These are phyloP conservation scores for Fusarium kyushuense DNA, from an alignment of 2,329 filamentous ascomycete species.

Conservation along the genomic window DNA sequence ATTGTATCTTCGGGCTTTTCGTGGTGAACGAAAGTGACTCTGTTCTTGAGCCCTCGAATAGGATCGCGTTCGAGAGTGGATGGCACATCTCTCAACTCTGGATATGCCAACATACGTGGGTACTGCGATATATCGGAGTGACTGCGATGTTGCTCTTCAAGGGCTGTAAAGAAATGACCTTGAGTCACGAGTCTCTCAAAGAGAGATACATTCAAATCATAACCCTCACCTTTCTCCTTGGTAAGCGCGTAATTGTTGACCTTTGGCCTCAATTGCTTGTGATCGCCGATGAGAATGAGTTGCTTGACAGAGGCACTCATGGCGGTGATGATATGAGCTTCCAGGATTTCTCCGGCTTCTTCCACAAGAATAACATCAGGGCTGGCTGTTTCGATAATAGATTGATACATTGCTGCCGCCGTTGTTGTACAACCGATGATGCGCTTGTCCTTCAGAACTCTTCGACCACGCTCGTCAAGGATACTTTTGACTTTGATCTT, in stretches of 20 bases:
- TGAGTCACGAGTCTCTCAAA: constrained; percentile 75
- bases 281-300: constrained; percentile 78
- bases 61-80: constrained; percentile 60
- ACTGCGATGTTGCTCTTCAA: constrained; percentile 76
- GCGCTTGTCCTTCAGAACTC: constrained; percentile 63
- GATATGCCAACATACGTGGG: constrained; percentile 70
- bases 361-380: constrained; percentile 75
- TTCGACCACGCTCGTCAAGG: constrained; percentile 56
- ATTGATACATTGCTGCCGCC: constrained; percentile 71
- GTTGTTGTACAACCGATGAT: constrained; percentile 80
- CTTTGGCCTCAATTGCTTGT: constrained; percentile 78
- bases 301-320: constrained; percentile 68
- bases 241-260: constrained; percentile 70
- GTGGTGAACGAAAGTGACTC: constrained; percentile 77
- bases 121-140: constrained; percentile 74
- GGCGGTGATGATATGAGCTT: constrained; percentile 72
- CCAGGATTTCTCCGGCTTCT: constrained; percentile 79
- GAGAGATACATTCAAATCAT: constrained; percentile 74
- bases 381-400: constrained; percentile 63
- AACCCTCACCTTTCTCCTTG: constrained; percentile 73
- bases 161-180: constrained; percentile 65
- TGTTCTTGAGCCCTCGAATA: constrained; percentile 68
- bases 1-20: constrained; percentile 63
- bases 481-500: constrained; percentile 59
- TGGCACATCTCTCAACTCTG: constrained; percentile 66